Evolutionary conservation across 768 basidiomycete species (phyloP).

Genomic region (Termitomyces sp.): DNA sequence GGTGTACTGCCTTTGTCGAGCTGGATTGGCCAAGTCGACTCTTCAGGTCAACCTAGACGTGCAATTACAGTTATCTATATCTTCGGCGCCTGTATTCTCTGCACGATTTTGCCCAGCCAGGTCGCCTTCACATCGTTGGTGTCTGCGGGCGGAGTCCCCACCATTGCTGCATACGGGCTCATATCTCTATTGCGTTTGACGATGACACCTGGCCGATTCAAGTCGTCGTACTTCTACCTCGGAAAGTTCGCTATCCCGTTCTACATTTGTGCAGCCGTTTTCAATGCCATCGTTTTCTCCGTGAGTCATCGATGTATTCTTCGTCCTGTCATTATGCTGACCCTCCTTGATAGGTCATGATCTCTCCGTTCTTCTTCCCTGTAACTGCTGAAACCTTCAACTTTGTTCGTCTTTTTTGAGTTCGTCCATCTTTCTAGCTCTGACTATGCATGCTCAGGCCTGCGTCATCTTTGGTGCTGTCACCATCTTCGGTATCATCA

Average conservation of each 20-base stretch:
- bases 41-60: conserved; percentile 70
- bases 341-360: conserved; percentile 51
- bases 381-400: conserved; percentile 76
- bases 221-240: conserved; percentile 66
- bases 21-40: conserved; percentile 79
- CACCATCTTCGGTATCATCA: conserved; percentile 71
- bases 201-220: conserved; percentile 76
- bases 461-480: conserved; percentile 76
- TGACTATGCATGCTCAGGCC: conserved; percentile 38
- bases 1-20: conserved; percentile 80
- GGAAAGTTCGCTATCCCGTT: conserved; percentile 65
- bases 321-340: neutral
- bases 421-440: neutral
- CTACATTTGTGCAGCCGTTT: conserved; percentile 63
- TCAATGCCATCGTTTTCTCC: conserved; percentile 72
- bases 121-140: conserved; percentile 92
- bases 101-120: conserved; percentile 84
- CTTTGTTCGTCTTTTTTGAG: conserved; percentile 52
- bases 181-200: conserved; percentile 73
- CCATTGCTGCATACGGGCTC: conserved; percentile 84
- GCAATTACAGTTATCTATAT: conserved; percentile 86
- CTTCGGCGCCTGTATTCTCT: conserved; percentile 73
- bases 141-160: conserved; percentile 82
- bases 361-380: conserved; percentile 88
- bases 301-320: conserved; percentile 36